Base-by-base conservation (phyloP, 1,284 basidiomycete genomes). In the Kwoniella shivajii region DNA sequence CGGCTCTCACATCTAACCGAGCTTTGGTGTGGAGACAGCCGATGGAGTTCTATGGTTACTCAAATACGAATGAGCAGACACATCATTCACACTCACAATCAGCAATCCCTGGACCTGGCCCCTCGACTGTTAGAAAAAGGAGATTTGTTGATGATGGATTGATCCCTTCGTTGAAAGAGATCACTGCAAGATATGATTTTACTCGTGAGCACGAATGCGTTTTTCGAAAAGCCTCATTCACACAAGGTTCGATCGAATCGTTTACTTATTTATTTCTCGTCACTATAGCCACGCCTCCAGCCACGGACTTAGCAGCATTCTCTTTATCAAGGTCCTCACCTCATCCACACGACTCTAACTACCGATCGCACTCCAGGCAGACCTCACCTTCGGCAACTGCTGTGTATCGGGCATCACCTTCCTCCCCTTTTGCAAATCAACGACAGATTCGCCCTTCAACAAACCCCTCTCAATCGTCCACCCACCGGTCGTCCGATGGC, bases 271-370 rank as follows among this genome's bases (percentile, higher is more conserved):
- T n/a, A n/a, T n/a, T n/a, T n/a, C n/a, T n/a, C n/a, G n/a, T n/a
- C n/a, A 10, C 45, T 26, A 44, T 39, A 68, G 67, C 64, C 22
- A 56, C 63, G 14, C 59, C 64, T 1, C 69, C 67, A 1, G 64
- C 70, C 0, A 61, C 61, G 16, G 71, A 74, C 52, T 56, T 74
- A 11, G 67, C 68, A 5, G 69, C 68, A 1, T 74, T 73, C 43
- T 71, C 72, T 2, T 56, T 74, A 3, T 67, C 64, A n/a, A 27
- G 30, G 34, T 54, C 46, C 2, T 31, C 53, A 10, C 41, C 27
- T 38, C 13, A 42, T 30, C 37, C 41, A 6, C 34, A n/a, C n/a
- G n/a, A n/a, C n/a, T n/a, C 50, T 5, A 18, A 22, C 9, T 42
- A 44, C n/a, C 34, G 47, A 4, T 30, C 52, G 39, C 5, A 27